phyloP scores from a whole-genome alignment of 306 rosid species.

The Alnus rubra region DNA sequence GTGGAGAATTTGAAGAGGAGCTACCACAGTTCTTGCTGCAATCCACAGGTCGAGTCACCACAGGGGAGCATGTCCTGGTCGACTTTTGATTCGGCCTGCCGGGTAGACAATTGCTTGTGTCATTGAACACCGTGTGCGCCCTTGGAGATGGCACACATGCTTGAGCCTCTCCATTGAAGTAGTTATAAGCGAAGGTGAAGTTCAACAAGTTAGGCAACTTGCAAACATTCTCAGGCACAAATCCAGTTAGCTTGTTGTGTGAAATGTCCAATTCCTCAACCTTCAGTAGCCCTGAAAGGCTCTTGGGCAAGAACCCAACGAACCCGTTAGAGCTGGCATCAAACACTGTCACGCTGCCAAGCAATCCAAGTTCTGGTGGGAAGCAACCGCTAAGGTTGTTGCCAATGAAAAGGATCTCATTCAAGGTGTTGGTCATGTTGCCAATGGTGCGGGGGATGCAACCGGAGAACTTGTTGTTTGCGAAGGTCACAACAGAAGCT shows the following conservation, averaged over 20 bases:
- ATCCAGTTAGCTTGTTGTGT: constrained; percentile 51
- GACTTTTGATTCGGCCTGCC: constrained; percentile 55
- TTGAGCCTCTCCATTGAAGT: constrained; percentile 50
- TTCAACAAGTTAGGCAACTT: constrained; percentile 48
- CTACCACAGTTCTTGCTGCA: constrained; percentile 55
- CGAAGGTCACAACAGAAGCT: constrained; percentile 56
- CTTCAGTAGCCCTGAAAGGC: constrained; percentile 34
- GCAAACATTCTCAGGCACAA: constrained; percentile 48
- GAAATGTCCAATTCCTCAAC: constrained; percentile 49
- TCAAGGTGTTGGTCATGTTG: constrained; percentile 48
- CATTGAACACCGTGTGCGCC: constrained; percentile 17
- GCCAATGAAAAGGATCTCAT: constrained; percentile 55
- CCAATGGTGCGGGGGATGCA: constrained; percentile 68
- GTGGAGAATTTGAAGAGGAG: not conserved
- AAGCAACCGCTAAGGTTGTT: constrained; percentile 63
- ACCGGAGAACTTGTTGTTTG: constrained; percentile 59
- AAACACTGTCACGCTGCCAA: constrained; percentile 35
- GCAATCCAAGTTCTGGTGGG: constrained; percentile 60
- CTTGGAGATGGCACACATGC: constrained; percentile 34
- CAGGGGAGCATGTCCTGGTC: constrained; percentile 35
- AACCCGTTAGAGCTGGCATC: constrained; percentile 53
- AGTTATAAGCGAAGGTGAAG: constrained; percentile 57
- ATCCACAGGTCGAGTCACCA: constrained; percentile 48
- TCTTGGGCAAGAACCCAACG: constrained; percentile 50
- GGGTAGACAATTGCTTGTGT: constrained; percentile 45